Conservation (phyloP, 1,284 basidiomycete species). For the Malassezia nana region DNA sequence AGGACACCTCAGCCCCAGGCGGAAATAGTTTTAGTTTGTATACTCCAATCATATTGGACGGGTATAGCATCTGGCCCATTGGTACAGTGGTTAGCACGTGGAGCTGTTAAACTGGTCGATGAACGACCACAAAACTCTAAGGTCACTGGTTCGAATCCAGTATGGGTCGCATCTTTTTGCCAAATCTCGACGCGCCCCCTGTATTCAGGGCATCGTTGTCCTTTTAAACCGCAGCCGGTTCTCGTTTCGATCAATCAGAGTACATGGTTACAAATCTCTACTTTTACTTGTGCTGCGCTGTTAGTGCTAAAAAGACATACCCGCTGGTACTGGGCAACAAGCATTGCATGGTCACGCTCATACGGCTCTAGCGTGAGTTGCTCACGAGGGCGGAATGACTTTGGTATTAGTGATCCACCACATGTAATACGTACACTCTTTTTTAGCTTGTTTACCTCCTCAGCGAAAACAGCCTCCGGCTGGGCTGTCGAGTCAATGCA, state of each 20-base stretch:
- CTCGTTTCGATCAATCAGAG: not conserved
- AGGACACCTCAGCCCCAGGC: too few relatives aligned
- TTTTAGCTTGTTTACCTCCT: constrained; percentile 76
- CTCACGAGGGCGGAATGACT: constrained; percentile 59
- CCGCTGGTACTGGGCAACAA: constrained; percentile 45
- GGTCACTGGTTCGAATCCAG: constrained; percentile 23
- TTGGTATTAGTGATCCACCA: not conserved
- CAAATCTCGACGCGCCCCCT: too few relatives aligned
- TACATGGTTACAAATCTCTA: constrained; percentile 5
- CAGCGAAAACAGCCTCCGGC: constrained; percentile 79
- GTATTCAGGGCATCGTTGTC: too few relatives aligned
- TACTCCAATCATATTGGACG: not conserved
- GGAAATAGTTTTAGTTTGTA: too few relatives aligned
- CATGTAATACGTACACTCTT: constrained; percentile 49
- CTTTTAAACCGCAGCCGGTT: too few relatives aligned
- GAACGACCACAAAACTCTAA: constrained; percentile 20
- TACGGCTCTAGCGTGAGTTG: constrained; percentile 62
- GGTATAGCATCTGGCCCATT: constrained; percentile 6
- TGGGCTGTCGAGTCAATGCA: constrained; percentile 94
- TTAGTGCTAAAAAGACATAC: constrained; percentile 6
- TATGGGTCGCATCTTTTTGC: constrained; percentile 18
- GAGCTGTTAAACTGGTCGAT: constrained; percentile 21
- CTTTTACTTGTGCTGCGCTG: not conserved
- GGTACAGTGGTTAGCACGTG: constrained; percentile 25
- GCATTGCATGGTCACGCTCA: constrained; percentile 48